phyloP scores from a whole-genome alignment of 2,329 filamentous ascomycete species.

The Pestalotiopsis sp. region DNA sequence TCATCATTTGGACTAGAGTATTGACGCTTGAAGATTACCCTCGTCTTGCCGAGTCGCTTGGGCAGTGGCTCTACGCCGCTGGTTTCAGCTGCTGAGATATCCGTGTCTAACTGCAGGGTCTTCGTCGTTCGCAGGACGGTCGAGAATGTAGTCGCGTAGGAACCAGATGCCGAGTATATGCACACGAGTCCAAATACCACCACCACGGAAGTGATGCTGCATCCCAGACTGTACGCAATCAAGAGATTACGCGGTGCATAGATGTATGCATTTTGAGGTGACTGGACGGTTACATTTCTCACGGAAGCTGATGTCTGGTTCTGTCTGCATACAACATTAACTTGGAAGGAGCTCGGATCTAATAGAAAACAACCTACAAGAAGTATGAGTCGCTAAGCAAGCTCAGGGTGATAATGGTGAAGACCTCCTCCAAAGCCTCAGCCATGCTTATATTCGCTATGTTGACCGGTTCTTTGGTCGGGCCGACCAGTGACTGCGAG shows the following conservation, averaged over 20 bases:
- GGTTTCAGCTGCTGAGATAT: neutral
- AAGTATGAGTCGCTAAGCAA: neutral
- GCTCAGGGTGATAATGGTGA: neutral
- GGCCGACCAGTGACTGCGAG: neutral
- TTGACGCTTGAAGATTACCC: neutral
- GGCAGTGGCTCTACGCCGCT: neutral
- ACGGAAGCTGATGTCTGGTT: neutral
- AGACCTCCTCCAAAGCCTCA: neutral
- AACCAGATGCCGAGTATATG: neutral
- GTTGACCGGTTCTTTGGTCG: neutral
- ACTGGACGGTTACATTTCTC: neutral
- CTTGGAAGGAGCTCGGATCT: too few species aligned
- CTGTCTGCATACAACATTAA: neutral
- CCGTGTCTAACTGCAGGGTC: neutral
- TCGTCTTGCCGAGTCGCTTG: neutral
- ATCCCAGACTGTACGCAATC: neutral
- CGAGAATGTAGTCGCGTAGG: neutral
- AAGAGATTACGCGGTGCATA: neutral
- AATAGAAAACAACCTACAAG: too few species aligned
- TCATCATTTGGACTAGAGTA: neutral
- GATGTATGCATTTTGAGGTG: neutral
- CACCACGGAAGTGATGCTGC: neutral
- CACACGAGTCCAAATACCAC: neutral
- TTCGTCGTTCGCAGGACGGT: neutral
- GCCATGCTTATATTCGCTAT: neutral